These are phyloP conservation scores for Penicillium silybi DNA, from an alignment of 495 filamentous ascomycete species.

Conservation along the genomic window DNA sequence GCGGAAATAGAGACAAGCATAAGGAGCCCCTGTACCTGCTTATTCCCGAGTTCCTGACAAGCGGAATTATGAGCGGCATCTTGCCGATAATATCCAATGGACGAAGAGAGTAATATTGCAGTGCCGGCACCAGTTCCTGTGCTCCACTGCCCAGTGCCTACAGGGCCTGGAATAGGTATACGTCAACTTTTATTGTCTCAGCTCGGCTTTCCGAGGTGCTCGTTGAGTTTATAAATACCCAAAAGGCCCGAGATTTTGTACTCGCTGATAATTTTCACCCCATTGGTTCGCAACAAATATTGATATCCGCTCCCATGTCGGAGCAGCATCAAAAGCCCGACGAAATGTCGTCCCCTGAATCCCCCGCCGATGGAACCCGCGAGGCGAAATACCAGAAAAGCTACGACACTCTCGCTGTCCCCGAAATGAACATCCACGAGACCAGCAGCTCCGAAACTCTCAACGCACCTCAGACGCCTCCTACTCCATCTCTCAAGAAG, in stretches of 20 bases:
- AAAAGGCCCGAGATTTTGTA: no score
- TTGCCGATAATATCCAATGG: background rate
- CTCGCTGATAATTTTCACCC: background rate
- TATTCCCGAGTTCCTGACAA: no score
- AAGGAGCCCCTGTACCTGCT: no score
- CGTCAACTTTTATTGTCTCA: background rate
- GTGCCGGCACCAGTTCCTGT: background rate
- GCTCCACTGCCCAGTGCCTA: background rate
- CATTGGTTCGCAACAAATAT: background rate
- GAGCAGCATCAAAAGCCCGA: slow-evolving; percentile 5
- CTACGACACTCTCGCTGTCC: slow-evolving; percentile 8
- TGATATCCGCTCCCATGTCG: slow-evolving; percentile 1
- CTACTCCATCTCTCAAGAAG: slow-evolving; percentile 12
- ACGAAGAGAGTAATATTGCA: background rate
- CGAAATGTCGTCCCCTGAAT: slow-evolving; percentile 2
- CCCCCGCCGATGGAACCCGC: background rate
- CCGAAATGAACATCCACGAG: slow-evolving; percentile 11
- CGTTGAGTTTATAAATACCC: slow-evolving; percentile 7
- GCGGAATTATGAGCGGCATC: background rate
- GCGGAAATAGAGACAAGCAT: no score
- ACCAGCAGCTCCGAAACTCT: slow-evolving; percentile 15
- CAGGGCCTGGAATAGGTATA: background rate
- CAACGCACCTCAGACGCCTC: background rate
- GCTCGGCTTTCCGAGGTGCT: background rate
- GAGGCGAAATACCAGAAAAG: background rate